Evolutionary conservation across 1,284 basidiomycete species (phyloP), one percentile per base, ranked within the genome.

Genomic region (Puccinia novopanici): DNA sequence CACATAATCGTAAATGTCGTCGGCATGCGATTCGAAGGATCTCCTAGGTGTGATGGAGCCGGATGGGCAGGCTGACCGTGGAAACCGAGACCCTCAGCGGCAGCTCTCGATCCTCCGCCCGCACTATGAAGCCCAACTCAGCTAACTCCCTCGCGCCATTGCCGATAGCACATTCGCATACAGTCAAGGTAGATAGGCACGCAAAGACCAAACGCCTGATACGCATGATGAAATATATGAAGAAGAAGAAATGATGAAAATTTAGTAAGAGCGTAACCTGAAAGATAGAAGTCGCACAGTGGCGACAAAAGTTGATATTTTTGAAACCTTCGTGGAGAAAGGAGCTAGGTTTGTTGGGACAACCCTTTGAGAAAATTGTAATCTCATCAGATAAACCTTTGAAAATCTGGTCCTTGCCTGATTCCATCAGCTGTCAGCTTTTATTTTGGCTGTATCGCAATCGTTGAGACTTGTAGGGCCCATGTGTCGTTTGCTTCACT

Each of bases 361-460:
- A n/a, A n/a, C n/a, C n/a, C n/a, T n/a, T n/a, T n/a, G n/a, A n/a
- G n/a, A n/a, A n/a, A n/a, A n/a, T n/a, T n/a, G n/a, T n/a, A n/a
- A n/a, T n/a, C n/a, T n/a, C n/a, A n/a, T n/a, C n/a, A n/a, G n/a
- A n/a, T n/a, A n/a, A n/a, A n/a, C n/a, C n/a, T n/a, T n/a, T n/a
- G n/a, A n/a, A n/a, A n/a, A 59, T 59, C 9, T 27, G 27, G 15
- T 45, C 6, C 57, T 34, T n/a, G 34, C 24, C 8, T 59, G 57
- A 59, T 59, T 59, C 34, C 57, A 59, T 59, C 24, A 59, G 27
- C 57, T 59, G 57, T 59, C 27, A 34, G 34, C 57, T 59, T 27
- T 15, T 27, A 30, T 24, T 59, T 59, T 59, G 24, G 34, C 34
- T 59, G 57, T 24, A 59, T 59, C 57, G 27, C 57, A 59, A 27